Conservation (phyloP, 1,284 basidiomycete genomes). For the Cryptococcus hybrid region DNA sequence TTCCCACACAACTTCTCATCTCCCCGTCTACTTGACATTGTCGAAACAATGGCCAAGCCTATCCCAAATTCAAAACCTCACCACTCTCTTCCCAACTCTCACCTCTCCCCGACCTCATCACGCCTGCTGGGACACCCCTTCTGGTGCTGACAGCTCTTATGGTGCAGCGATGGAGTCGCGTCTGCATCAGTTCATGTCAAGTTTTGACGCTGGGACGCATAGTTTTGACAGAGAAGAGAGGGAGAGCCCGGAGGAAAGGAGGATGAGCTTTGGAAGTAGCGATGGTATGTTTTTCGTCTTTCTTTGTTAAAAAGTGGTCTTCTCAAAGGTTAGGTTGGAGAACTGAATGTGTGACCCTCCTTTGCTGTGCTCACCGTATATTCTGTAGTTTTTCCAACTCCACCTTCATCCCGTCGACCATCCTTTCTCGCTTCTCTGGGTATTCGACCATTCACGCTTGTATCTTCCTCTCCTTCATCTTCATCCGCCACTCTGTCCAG, state of each 20-base stretch:
- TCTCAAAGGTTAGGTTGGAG: too few relatives aligned
- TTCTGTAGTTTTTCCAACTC: constrained; percentile 12
- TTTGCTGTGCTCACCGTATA: background rate
- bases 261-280: constrained; percentile 9
- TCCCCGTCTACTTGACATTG: background rate
- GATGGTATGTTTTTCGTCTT: too few relatives aligned
- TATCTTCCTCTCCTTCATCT: constrained; percentile 5
- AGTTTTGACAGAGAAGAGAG: constrained; percentile 27
- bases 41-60: constrained; percentile 5
- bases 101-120: constrained; percentile 2
- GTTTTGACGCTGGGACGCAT: constrained; percentile 33
- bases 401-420: constrained; percentile 16
- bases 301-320: too few relatives aligned
- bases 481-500: constrained; percentile 2
- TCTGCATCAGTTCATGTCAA: constrained; percentile 25
- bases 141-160: background rate
- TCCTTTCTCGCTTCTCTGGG: constrained; percentile 19
- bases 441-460: constrained; percentile 11
- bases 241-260: constrained; percentile 13
- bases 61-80: constrained; percentile 6
- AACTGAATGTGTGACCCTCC: background rate
- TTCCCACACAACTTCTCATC: too few relatives aligned
- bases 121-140: constrained; percentile 6
- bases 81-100: background rate
- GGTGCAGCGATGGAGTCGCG: constrained; percentile 15